Percentiles rank a stretch among this genome's conserved stretches.
These are phyloP conservation scores for Pseudonitzschia multistriata DNA, from an alignment of 108 stramenopile species.

Conservation along the genomic window DNA sequence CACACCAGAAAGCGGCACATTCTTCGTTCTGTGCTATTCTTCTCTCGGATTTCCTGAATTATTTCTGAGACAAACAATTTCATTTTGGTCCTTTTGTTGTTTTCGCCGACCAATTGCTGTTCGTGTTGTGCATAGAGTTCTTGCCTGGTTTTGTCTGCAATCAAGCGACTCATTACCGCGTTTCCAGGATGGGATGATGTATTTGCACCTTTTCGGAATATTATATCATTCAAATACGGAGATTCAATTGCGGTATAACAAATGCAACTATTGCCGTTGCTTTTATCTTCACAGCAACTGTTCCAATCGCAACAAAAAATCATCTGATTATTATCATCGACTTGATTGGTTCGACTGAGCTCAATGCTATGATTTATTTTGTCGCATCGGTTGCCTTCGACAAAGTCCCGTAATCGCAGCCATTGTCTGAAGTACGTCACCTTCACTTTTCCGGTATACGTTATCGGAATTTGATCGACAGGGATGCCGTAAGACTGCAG, in stretches of 20 bases:
- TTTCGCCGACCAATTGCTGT: neutral
- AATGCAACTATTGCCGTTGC: too few species aligned
- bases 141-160: neutral
- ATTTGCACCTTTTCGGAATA: neutral
- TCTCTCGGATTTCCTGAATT: neutral
- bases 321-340: neutral
- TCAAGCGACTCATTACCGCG: neutral
- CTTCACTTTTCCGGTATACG: conserved; percentile 10
- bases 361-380: neutral
- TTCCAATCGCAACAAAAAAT: neutral
- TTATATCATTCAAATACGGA: conserved; percentile 6
- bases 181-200: neutral
- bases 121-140: neutral
- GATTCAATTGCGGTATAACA: neutral
- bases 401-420: neutral
- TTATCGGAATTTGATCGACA: neutral
- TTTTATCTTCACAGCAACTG: neutral
- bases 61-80: neutral
- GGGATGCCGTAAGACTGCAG: neutral
- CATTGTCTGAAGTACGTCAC: neutral
- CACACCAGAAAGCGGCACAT: neutral
- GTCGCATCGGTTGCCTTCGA: neutral
- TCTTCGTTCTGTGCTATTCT: neutral
- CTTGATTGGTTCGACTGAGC: neutral
- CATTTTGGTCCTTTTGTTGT: neutral